A percentile compares a stretch with the other conserved stretches of the same genome.
Evolutionary conservation across 495 filamentous ascomycete species (phyloP).

Genomic region (Echria macrotheca): DNA sequence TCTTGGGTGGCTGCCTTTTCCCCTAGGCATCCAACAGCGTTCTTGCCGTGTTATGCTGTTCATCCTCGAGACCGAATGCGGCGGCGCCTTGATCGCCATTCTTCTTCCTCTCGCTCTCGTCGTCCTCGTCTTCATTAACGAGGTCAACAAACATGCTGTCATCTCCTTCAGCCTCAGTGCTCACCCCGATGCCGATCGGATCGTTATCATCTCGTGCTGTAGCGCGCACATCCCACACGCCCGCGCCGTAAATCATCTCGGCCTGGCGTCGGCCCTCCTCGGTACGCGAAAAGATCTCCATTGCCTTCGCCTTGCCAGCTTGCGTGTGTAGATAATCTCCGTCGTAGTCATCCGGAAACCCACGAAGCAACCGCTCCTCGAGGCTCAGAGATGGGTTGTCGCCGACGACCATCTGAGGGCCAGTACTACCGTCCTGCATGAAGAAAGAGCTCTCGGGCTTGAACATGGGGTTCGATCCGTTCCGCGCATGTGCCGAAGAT

Average conservation of each 20-base stretch:
- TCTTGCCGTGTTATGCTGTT: slow-evolving; percentile 7
- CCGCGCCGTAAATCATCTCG: slow-evolving; percentile 36
- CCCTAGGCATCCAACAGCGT: slow-evolving; percentile 7
- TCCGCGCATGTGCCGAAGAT: slow-evolving; percentile 27
- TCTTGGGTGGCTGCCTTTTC: no score
- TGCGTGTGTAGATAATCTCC: slow-evolving; percentile 27
- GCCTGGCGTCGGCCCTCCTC: slow-evolving; percentile 34
- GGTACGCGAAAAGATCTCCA: slow-evolving; percentile 36
- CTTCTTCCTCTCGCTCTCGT: slow-evolving; percentile 21
- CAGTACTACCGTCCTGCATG: slow-evolving; percentile 27
- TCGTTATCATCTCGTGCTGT: slow-evolving; percentile 18
- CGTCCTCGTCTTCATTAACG: slow-evolving; percentile 47
- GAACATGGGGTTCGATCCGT: slow-evolving; percentile 11
- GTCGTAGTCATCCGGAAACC: slow-evolving; percentile 27
- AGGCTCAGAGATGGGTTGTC: slow-evolving; percentile 30
- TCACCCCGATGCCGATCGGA: slow-evolving; percentile 25
- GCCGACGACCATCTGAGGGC: slow-evolving; percentile 27
- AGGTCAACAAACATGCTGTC: slow-evolving; percentile 51
- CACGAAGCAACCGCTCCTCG: slow-evolving; percentile 38
- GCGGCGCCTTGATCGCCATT: slow-evolving; percentile 5
- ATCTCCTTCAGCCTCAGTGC: slow-evolving; percentile 39
- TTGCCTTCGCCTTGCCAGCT: slow-evolving; percentile 26
- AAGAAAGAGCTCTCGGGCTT: slow-evolving; percentile 32
- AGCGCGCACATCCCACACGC: slow-evolving; percentile 24
- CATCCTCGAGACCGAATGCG: slow-evolving; percentile 5